phyloP scores from a whole-genome alignment of 345 rosid species.

The Boechera retrofracta region DNA sequence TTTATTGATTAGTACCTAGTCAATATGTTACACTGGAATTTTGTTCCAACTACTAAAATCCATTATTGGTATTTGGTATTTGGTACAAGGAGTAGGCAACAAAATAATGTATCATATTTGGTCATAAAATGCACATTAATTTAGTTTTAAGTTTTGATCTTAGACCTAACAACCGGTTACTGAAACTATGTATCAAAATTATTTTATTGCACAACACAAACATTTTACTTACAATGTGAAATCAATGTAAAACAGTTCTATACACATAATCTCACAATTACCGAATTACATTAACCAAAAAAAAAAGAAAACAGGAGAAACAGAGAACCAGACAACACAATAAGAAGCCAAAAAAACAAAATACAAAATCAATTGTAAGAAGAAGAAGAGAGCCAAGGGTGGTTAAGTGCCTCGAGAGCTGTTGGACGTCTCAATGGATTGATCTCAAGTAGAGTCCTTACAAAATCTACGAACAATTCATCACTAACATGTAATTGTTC shows the following conservation, averaged over 20 bases:
- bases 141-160: conserved; percentile 15
- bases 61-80: conserved; percentile 33
- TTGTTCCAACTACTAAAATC: conserved; percentile 32
- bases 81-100: conserved; percentile 22
- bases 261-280: conserved; percentile 36
- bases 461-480: conserved; percentile 60
- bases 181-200: neutral
- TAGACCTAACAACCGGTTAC: neutral
- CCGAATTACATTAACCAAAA: conserved; percentile 10
- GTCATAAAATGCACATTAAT: conserved; percentile 6
- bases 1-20: too few relatives aligned
- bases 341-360: conserved; percentile 5
- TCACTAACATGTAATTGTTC: conserved; percentile 65
- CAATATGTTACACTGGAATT: conserved; percentile 19
- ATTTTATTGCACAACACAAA: neutral
- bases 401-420: conserved; percentile 78
- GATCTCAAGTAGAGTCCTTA: conserved; percentile 72
- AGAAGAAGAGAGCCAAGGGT: conserved; percentile 79
- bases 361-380: conserved; percentile 36
- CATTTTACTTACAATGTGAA: conserved; percentile 33
- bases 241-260: conserved; percentile 22
- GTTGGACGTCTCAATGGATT: conserved; percentile 82
- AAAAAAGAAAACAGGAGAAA: conserved; percentile 3
- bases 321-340: conserved; percentile 26
- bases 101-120: conserved; percentile 23